Percentiles rank a stretch among this genome's conserved stretches.
phyloP scores from a whole-genome alignment of 441 rosid species.

The Populus trichocarpa region DNA sequence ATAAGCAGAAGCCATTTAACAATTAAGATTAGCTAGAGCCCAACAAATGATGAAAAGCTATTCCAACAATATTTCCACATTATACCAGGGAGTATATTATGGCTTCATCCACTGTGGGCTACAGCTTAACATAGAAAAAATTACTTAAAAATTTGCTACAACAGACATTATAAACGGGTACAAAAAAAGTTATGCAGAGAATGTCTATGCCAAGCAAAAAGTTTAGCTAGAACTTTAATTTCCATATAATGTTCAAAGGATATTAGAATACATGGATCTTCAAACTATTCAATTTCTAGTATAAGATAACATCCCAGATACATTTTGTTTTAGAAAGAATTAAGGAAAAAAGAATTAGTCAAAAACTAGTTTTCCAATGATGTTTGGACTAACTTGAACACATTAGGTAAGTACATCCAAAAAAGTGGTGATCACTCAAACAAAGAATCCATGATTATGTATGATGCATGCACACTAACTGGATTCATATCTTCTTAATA shows the following conservation, averaged over 20 bases:
- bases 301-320: too few relatives aligned
- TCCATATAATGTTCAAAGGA: background rate
- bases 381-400: too few relatives aligned
- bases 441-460: background rate
- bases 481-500: too few relatives aligned
- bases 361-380: too few relatives aligned
- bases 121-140: background rate
- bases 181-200: background rate
- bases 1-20: background rate
- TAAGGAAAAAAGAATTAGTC: too few relatives aligned
- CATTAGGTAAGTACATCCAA: background rate
- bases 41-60: background rate
- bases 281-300: background rate
- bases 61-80: background rate
- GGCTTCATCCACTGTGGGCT: background rate
- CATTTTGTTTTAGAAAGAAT: too few relatives aligned
- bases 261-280: background rate
- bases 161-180: background rate
- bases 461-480: background rate
- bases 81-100: background rate
- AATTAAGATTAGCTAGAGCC: background rate
- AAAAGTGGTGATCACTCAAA: background rate
- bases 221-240: background rate
- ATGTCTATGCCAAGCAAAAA: background rate
- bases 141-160: background rate